Evolutionary conservation across 2,329 filamentous ascomycete genomes (phyloP).

Genomic region (Hypoxylon sp.): DNA sequence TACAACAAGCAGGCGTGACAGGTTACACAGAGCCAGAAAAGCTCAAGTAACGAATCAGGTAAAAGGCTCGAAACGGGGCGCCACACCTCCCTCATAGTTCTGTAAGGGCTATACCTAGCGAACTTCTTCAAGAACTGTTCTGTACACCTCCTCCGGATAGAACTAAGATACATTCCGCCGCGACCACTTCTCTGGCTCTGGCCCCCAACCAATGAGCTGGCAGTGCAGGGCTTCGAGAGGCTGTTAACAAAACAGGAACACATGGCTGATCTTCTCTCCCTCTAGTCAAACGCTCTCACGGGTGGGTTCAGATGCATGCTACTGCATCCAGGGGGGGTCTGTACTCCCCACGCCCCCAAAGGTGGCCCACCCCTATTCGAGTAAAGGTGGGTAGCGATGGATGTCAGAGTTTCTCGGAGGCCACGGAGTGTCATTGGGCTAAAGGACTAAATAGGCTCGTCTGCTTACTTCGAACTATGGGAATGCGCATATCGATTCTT

Average conservation of each 20-base stretch:
- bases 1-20: constrained; percentile 39
- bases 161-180: constrained; percentile 47
- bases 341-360: constrained; percentile 37
- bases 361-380: constrained; percentile 28
- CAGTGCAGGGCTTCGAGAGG: constrained; percentile 45
- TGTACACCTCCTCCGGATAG: constrained; percentile 41
- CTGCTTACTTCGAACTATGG: constrained; percentile 45
- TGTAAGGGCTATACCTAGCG: constrained; percentile 13
- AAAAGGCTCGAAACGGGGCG: constrained; percentile 33
- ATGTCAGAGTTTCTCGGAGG: constrained; percentile 34
- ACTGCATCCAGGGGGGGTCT: constrained; percentile 29
- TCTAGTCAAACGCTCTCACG: constrained; percentile 36
- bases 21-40: constrained; percentile 39
- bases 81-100: constrained; percentile 18
- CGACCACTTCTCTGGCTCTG: constrained; percentile 41
- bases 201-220: constrained; percentile 50
- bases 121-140: constrained; percentile 39
- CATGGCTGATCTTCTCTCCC: constrained; percentile 38
- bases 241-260: constrained; percentile 51
- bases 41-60: constrained; percentile 27
- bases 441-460: constrained; percentile 42
- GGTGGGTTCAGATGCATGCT: constrained; percentile 39
- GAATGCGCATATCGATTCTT: constrained; percentile 48
- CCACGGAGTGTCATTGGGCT: constrained; percentile 44
- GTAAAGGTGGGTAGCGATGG: constrained; percentile 37